phyloP scores from a whole-genome alignment of 441 rosid species.

The Theobroma grandiflorum region DNA sequence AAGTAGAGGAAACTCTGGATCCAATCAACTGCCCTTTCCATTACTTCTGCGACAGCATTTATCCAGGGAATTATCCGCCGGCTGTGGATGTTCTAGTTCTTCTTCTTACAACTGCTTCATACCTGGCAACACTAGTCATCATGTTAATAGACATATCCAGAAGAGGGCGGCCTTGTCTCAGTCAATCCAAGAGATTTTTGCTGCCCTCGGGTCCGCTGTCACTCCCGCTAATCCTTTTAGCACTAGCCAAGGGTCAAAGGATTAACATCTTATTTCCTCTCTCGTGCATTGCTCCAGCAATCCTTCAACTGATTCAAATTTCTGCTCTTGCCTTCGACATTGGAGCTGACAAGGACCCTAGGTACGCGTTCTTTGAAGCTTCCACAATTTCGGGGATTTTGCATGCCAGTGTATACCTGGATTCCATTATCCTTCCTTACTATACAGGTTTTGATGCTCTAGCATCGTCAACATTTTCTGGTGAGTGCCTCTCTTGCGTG shows the following conservation, averaged over 20 bases:
- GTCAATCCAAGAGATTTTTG: conserved; percentile 53
- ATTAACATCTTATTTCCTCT: conserved; percentile 71
- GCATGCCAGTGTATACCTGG: conserved; percentile 78
- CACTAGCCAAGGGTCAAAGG: conserved; percentile 73
- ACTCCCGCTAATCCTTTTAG: conserved; percentile 64
- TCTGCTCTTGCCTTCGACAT: conserved; percentile 64
- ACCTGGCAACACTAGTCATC: conserved; percentile 49
- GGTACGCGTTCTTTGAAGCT: conserved; percentile 71
- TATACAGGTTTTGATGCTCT: conserved; percentile 85
- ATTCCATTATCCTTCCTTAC: conserved; percentile 77
- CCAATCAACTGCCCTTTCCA: conserved; percentile 81
- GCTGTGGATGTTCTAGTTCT: conserved; percentile 53
- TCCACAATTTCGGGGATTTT: conserved; percentile 81
- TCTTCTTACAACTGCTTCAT: conserved; percentile 48
- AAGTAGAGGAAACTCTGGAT: conserved; percentile 82
- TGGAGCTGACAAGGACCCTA: conserved; percentile 52
- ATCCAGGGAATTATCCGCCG: conserved; percentile 62
- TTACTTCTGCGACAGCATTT: conserved; percentile 76
- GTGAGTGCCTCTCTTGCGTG: conserved; percentile 74
- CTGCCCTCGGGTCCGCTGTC: conserved; percentile 76
- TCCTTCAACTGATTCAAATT: conserved; percentile 63
- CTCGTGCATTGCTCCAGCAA: conserved; percentile 65
- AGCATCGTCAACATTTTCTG: conserved; percentile 64
- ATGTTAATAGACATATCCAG: conserved; percentile 49
- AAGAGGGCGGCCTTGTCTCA: conserved; percentile 34